These are phyloP conservation scores for Skeletonema marinoi DNA, from an alignment of 108 stramenopile genomes.

Conservation along the genomic window DNA sequence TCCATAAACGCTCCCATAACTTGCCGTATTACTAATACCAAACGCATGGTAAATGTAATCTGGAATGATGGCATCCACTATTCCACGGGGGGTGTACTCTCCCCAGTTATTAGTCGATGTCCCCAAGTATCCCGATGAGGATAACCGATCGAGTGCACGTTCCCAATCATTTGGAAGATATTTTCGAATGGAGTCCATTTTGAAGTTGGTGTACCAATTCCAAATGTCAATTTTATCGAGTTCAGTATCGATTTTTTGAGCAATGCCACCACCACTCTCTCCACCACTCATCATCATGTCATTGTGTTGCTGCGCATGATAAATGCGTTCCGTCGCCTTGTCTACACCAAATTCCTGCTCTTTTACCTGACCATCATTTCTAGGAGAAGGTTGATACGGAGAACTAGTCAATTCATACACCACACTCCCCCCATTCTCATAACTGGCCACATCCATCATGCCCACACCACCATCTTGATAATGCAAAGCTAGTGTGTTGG, in stretches of 20 bases:
- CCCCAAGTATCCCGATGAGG: background rate
- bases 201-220: constrained; percentile 23
- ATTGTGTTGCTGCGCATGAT: constrained; percentile 11
- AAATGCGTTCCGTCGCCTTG: constrained; percentile 9
- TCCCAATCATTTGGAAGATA: constrained; percentile 83
- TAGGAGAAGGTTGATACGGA: constrained; percentile 13
- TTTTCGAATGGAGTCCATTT: constrained; percentile 33
- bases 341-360: too few relatives aligned
- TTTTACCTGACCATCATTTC: too few relatives aligned
- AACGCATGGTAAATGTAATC: constrained; percentile 54
- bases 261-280: background rate
- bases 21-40: constrained; percentile 18
- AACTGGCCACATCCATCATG: constrained; percentile 9
- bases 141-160: constrained; percentile 28
- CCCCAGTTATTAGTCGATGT: constrained; percentile 6
- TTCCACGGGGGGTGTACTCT: constrained; percentile 46
- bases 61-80: constrained; percentile 57
- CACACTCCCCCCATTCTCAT: constrained; percentile 25
- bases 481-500: background rate
- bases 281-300: background rate
- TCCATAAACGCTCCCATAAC: constrained; percentile 11
- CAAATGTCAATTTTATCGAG: constrained; percentile 6
- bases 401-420: constrained; percentile 14
- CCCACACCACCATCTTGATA: constrained; percentile 6
- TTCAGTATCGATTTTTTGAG: background rate